Conservation (phyloP, 2,329 filamentous ascomycete species). For the Hortaea werneckii region DNA sequence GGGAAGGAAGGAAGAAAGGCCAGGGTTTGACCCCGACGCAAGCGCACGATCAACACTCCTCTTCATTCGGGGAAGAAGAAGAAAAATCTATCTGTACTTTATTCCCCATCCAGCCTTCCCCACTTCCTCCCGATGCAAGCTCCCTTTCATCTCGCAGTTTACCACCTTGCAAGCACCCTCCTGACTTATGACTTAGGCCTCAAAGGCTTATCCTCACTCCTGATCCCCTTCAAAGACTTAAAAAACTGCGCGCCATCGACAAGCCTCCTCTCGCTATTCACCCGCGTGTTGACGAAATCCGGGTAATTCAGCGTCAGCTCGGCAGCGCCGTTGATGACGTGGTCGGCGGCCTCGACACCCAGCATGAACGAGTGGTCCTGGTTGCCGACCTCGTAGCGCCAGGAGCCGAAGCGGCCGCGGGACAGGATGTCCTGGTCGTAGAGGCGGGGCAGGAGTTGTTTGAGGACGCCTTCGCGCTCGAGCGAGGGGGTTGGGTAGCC, state of each 20-base stretch:
- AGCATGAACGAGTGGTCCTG: slow-evolving; percentile 98
- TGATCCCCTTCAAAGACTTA: slow-evolving; percentile 23
- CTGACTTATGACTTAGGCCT: background rate
- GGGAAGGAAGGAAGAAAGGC: too few relatives aligned
- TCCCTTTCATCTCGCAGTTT: too few relatives aligned
- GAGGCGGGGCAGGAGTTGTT: slow-evolving; percentile 83
- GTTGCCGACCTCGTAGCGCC: slow-evolving; percentile 95
- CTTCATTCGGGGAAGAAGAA: too few relatives aligned
- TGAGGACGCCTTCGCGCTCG: slow-evolving; percentile 90
- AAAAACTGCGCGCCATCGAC: slow-evolving; percentile 52
- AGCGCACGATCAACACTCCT: too few relatives aligned
- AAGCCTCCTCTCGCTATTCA: slow-evolving; percentile 55
- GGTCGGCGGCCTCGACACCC: slow-evolving; percentile 84
- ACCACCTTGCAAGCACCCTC: too few relatives aligned
- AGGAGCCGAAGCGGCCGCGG: slow-evolving; percentile 92
- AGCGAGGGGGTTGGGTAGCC: slow-evolving; percentile 93
- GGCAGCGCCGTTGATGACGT: slow-evolving; percentile 78
- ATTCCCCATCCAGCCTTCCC: too few relatives aligned
- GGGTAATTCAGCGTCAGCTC: slow-evolving; percentile 95
- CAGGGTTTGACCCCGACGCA: too few relatives aligned
- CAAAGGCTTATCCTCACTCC: slow-evolving; percentile 5
- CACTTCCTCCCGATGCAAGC: too few relatives aligned
- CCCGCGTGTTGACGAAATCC: slow-evolving; percentile 78
- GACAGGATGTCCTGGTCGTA: slow-evolving; percentile 88
- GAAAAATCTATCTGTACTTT: too few relatives aligned